These are phyloP conservation scores for Cercospora janseana DNA, from an alignment of 2,329 filamentous ascomycete species.

Conservation along the genomic window DNA sequence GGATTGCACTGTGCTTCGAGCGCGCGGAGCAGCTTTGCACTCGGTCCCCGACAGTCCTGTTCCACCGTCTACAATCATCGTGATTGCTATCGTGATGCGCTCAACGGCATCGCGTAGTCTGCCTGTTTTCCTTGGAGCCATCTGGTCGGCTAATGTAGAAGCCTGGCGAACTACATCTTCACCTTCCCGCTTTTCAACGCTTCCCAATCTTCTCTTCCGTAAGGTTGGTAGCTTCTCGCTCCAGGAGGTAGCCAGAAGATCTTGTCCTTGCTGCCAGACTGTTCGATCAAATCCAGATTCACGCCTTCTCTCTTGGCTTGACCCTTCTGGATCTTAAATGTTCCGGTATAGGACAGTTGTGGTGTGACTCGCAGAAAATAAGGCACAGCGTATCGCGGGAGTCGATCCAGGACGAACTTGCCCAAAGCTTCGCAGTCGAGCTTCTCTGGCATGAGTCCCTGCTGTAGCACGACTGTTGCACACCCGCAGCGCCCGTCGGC, in stretches of 20 bases:
- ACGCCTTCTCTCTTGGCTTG: conserved; percentile 69
- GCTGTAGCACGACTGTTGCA: conserved; percentile 62
- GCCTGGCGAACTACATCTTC: too few relatives aligned
- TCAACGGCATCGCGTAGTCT: neutral
- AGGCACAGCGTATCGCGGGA: conserved; percentile 74
- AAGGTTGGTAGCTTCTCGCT: conserved; percentile 61
- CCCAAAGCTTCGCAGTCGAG: conserved; percentile 59
- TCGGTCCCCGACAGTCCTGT: too few relatives aligned
- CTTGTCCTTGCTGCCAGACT: conserved; percentile 47
- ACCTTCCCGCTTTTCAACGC: conserved; percentile 64
- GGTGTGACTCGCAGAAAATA: conserved; percentile 70
- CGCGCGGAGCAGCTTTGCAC: too few relatives aligned
- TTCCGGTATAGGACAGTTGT: conserved; percentile 68
- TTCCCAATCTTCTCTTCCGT: conserved; percentile 66
- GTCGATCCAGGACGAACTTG: conserved; percentile 52
- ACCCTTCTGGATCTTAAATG: conserved; percentile 85
- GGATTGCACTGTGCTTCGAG: too few relatives aligned
- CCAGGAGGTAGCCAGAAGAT: conserved; percentile 67
- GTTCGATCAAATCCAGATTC: conserved; percentile 55
- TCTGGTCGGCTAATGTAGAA: neutral
- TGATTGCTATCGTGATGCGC: too few relatives aligned
- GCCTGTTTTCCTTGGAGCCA: neutral
- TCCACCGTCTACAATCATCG: too few relatives aligned
- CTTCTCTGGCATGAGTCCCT: conserved; percentile 50
- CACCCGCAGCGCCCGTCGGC: conserved; percentile 84